Conservation (phyloP, 148 eudicot genomes). For the Camellia lanceoleosa region DNA sequence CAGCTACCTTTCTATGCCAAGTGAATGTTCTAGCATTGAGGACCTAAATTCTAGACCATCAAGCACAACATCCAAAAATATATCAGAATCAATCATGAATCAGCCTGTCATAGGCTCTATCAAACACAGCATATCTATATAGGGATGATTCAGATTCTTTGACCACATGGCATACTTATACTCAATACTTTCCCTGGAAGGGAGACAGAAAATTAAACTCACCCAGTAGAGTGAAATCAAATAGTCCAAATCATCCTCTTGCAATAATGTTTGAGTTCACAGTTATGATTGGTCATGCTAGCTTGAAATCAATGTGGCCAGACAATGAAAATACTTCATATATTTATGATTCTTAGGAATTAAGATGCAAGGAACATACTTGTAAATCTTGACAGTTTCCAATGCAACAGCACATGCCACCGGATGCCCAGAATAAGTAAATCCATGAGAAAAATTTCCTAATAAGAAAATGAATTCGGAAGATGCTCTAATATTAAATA, state of each 20-base stretch:
- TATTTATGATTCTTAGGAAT: neutral
- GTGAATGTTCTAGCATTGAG: neutral
- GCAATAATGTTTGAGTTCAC: neutral
- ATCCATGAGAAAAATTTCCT: slow-evolving; percentile 93
- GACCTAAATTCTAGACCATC: neutral
- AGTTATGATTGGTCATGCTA: neutral
- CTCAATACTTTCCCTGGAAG: neutral
- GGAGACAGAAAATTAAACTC: neutral
- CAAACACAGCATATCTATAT: neutral
- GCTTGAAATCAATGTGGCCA: neutral
- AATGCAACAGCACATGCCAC: slow-evolving; percentile 95
- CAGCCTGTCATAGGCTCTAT: neutral
- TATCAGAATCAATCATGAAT: neutral
- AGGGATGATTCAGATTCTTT: no score
- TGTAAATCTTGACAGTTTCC: slow-evolving; percentile 83
- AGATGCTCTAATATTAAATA: neutral
- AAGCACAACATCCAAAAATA: neutral
- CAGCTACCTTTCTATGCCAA: neutral
- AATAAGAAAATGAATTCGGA: neutral
- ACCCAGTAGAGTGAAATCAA: neutral
- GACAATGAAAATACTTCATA: neutral
- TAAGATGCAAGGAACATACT: slow-evolving; percentile 48
- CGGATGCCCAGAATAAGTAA: slow-evolving; percentile 96
- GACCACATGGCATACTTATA: no score
- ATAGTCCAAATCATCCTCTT: neutral